Conservation (phyloP, 2,329 filamentous ascomycete genomes). For the Hansfordia pulvinata region DNA sequence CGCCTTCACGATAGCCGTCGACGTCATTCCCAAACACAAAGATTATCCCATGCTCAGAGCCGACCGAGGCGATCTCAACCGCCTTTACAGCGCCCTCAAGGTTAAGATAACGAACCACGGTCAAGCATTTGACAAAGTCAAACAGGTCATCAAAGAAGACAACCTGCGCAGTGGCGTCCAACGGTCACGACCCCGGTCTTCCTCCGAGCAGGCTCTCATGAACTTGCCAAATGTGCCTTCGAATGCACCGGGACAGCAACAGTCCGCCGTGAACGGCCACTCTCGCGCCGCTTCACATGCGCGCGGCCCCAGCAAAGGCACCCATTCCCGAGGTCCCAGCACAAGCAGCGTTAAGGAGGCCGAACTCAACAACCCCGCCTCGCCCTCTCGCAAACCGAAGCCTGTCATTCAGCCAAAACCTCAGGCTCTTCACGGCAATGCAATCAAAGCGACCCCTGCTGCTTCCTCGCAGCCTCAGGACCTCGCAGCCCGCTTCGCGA, state of each 20-base stretch:
- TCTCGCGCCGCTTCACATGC: neutral
- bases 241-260: slow-evolving; percentile 2
- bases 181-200: slow-evolving; percentile 18
- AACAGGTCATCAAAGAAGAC: slow-evolving; percentile 46
- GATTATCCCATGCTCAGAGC: slow-evolving; percentile 55
- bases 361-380: no score
- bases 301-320: slow-evolving; percentile 1
- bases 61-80: slow-evolving; percentile 33
- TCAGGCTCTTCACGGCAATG: slow-evolving; percentile 48
- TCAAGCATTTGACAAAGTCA: slow-evolving; percentile 40
- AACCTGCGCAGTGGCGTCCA: slow-evolving; percentile 48
- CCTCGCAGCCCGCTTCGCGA: slow-evolving; percentile 45
- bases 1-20: slow-evolving; percentile 65
- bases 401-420: slow-evolving; percentile 53
- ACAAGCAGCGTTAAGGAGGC: slow-evolving; percentile 15
- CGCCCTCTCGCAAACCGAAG: no score
- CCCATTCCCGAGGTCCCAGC: slow-evolving; percentile 3
- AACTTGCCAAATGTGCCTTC: slow-evolving; percentile 9
- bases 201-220: slow-evolving; percentile 2
- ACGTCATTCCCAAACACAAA: slow-evolving; percentile 62
- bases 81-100: slow-evolving; percentile 34
- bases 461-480: slow-evolving; percentile 19
- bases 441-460: slow-evolving; percentile 27
- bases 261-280: slow-evolving; percentile 1
- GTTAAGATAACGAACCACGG: slow-evolving; percentile 33